Base-by-base conservation (phyloP, 179 eudicot genomes). In the Monotropa hypopitys region DNA sequence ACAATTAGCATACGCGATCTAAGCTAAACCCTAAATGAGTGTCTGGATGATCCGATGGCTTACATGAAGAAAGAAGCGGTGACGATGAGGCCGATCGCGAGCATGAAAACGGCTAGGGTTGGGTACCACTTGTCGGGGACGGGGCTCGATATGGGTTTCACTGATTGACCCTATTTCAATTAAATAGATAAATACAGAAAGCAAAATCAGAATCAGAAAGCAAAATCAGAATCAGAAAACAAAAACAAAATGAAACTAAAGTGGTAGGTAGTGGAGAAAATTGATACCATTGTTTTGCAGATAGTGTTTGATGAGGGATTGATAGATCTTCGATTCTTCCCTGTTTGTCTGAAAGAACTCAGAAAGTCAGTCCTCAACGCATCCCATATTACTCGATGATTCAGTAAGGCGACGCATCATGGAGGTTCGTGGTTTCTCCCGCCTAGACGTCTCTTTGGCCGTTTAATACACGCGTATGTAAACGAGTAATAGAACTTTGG, bases 41-140 rank as follows among this genome's bases (percentile, higher is more conserved):
- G 65, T 28, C 65, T 59, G 18, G 4, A 8, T 30, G 76, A 67
- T 30, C 49, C 76, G 85, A 78, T 40, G 49, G 40, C 89, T 77
- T 81, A 93, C 98, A 93, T 89, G 84, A 93, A 93, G 87, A 93
- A 91, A 13, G 91, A 86, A 62, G 97, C 94, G 21, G 97, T 88
- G 67, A 93, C 79, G 13, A 87, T 74, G 32, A 93, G 93, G n/a
- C 98, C 97, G 5, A 87, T 28, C 0, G 87, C 80, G 65, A 93
- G 89, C 90, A 93, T 85, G 72, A 92, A 71, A 66, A 88, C 85
- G 15, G 97, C 85, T 26, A 93, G 88, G 72, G 93, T 87, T 21
- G 97, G 93, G 75, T 92, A 92, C 87, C 87, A 69, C 75, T 85
- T 86, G 9, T 68, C 87, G 0, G 95, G 89, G 49, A 93, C 90